Percentiles rank a stretch among this genome's conserved stretches.
Evolutionary conservation across 192 early-diverging fungal genomes (phyloP).

Genomic region (Coemansia sp.): DNA sequence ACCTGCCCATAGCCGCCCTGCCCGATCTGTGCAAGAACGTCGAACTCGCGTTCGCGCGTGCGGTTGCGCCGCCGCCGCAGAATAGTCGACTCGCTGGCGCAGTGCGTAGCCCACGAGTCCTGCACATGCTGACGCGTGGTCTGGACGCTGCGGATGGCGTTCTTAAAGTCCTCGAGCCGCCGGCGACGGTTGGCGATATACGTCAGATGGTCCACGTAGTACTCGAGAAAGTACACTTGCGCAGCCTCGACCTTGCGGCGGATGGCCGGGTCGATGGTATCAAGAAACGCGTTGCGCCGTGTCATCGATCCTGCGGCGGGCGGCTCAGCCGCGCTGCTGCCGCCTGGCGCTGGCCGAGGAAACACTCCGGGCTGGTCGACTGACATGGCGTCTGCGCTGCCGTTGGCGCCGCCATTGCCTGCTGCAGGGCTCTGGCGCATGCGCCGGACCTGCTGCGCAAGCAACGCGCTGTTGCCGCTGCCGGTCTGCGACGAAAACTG

Average conservation of each 20-base stretch:
- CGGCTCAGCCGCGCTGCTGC: neutral
- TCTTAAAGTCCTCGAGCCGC: conserved; percentile 60
- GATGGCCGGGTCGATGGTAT: conserved; percentile 45
- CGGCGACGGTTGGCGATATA: conserved; percentile 65
- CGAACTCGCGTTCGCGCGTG: conserved; percentile 61
- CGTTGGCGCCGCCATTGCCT: conserved; percentile 4
- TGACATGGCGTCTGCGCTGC: conserved; percentile 12
- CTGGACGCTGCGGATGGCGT: conserved; percentile 39
- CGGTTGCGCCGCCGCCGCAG: conserved; percentile 66
- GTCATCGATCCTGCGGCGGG: conserved; percentile 36
- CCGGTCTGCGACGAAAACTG: conserved; percentile 11
- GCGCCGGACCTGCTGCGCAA: conserved; percentile 39
- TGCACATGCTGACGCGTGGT: conserved; percentile 52
- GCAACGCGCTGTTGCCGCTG: conserved; percentile 25
- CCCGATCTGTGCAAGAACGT: conserved; percentile 67
- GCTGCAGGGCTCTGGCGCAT: conserved; percentile 17
- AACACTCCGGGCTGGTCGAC: conserved; percentile 6
- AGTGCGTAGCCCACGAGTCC: conserved; percentile 59
- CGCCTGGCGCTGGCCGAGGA: neutral
- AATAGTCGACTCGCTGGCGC: conserved; percentile 53
- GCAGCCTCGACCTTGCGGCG: conserved; percentile 51
- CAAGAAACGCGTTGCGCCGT: conserved; percentile 45
- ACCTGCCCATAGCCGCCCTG: conserved; percentile 80
- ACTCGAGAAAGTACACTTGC: conserved; percentile 67
- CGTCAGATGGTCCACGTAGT: conserved; percentile 73